Evolutionary conservation across 1,284 basidiomycete species (phyloP).

Genomic region (Bondarzewia mesenterica): DNA sequence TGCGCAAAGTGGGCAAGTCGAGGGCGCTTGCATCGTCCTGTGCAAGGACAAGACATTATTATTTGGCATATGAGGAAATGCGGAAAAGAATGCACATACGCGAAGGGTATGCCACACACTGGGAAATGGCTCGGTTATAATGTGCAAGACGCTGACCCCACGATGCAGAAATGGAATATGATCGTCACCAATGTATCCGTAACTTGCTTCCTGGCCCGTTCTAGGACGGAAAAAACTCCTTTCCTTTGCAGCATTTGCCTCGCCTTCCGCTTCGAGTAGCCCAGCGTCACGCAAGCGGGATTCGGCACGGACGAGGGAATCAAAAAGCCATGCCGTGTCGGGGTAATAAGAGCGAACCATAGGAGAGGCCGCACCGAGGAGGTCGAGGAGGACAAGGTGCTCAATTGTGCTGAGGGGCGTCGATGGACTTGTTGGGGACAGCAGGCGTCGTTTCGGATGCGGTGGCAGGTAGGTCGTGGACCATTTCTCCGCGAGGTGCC

Average conservation of each 20-base stretch:
- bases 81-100: constrained; percentile 31
- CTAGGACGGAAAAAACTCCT: constrained; percentile 58
- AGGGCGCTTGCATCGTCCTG: constrained; percentile 88
- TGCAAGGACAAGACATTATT: not conserved
- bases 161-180: constrained; percentile 83
- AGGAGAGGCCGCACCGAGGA: constrained; percentile 73
- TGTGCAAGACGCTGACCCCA: constrained; percentile 86
- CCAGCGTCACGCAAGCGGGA: constrained; percentile 56
- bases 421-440: constrained; percentile 32
- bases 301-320: constrained; percentile 65
- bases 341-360: constrained; percentile 71
- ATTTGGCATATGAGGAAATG: not conserved
- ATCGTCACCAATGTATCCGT: constrained; percentile 83
- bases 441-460: constrained; percentile 51
- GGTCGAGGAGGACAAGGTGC: constrained; percentile 85
- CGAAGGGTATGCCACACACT: constrained; percentile 81
- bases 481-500: constrained; percentile 86
- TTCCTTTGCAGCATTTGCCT: constrained; percentile 37
- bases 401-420: constrained; percentile 78
- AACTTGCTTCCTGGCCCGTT: constrained; percentile 27
- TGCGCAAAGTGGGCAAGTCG: constrained; percentile 78
- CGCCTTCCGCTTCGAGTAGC: constrained; percentile 20
- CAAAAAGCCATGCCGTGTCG: constrained; percentile 91
- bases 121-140: constrained; percentile 90
- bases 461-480: constrained; percentile 56